Evolutionary conservation across 2,329 filamentous ascomycete species (phyloP), one percentile per base, ranked within the genome.

Genomic region (Macrophomina phaseolina): DNA sequence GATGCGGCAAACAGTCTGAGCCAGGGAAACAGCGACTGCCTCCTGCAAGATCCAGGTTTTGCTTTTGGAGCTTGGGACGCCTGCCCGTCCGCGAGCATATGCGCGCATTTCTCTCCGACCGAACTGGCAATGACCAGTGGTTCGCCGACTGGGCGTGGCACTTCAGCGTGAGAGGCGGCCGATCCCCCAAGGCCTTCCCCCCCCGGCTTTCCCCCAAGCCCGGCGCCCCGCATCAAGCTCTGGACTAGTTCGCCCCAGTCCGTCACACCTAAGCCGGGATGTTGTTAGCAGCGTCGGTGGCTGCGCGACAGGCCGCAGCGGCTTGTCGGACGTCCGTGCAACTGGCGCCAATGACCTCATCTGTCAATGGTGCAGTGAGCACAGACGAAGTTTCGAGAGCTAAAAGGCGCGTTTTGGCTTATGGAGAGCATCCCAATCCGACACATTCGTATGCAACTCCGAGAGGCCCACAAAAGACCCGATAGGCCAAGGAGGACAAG

Each of bases 201-300:
- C 23, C 23, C 23, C 2, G 23, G 23, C 23, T 23, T 23, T 23
- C 23, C 36, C 36, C 36, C 36, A 38, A 38, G 36, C 6, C 23
- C 56, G 46, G 56, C 56, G 49, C 58, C 58, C 58, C 58, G 58
- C 58, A 62, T 38, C 45, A 38, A 62, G 58, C 40, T 62, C 32
- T 30, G 8, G 42, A 6, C 45, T 62, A 49, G 42, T 30, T 48
- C 11, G 45, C 58, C 58, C n/a, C 58, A 38, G 45, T 40, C 23
- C 42, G 30, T 49, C 58, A 46, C 45, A 49, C 45, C 12, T 5
- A 16, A 18, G 58, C 45, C 42, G 45, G 58, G 42, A 38, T 8
- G n/a, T 18, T 23, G 45, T 11, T 32, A 23, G 40, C 30, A 32
- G 38, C 28, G 40, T 36, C 28, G 18, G 36, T 34, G 8, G 28